These are phyloP conservation scores for Coemansia sp. DNA, from an alignment of 192 early-diverging fungal genomes.

Conservation along the genomic window DNA sequence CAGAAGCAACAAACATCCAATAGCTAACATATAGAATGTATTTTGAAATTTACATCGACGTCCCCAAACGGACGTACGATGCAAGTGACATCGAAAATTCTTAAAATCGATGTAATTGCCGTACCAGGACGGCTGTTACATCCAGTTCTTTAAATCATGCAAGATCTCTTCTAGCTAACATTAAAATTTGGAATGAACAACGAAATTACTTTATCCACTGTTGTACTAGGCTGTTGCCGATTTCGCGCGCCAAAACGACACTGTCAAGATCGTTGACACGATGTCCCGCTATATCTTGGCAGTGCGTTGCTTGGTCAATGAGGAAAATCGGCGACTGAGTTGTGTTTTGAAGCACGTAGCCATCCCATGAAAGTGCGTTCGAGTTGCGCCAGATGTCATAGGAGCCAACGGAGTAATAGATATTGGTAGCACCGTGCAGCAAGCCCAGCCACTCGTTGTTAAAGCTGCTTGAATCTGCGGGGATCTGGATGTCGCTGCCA, in stretches of 20 bases:
- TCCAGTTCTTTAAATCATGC: too few relatives aligned
- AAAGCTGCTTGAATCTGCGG: constrained; percentile 20
- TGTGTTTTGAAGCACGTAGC: constrained; percentile 22
- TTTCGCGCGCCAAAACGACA: constrained; percentile 14
- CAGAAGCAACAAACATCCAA: constrained; percentile 2
- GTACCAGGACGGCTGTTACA: too few relatives aligned
- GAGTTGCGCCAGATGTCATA: constrained; percentile 31
- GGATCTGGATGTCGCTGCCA: constrained; percentile 25
- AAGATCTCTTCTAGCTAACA: not conserved
- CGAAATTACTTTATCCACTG: constrained; percentile 23
- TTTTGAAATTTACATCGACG: too few relatives aligned
- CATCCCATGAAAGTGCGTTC: constrained; percentile 18
- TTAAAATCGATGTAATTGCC: too few relatives aligned
- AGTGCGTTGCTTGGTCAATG: constrained; percentile 25
- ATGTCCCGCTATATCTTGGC: constrained; percentile 16
- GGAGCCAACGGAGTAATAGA: constrained; percentile 29
- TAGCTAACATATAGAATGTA: too few relatives aligned
- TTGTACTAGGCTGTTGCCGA: constrained; percentile 17
- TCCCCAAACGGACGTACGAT: too few relatives aligned
- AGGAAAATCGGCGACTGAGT: constrained; percentile 22
- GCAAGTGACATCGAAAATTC: too few relatives aligned
- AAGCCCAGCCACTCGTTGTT: constrained; percentile 31
- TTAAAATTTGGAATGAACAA: not conserved
- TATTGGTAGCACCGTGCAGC: constrained; percentile 25
- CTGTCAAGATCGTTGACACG: constrained; percentile 15